These are phyloP conservation scores for Fusarium oligoseptatum DNA, from an alignment of 2,329 filamentous ascomycete species.

Conservation along the genomic window DNA sequence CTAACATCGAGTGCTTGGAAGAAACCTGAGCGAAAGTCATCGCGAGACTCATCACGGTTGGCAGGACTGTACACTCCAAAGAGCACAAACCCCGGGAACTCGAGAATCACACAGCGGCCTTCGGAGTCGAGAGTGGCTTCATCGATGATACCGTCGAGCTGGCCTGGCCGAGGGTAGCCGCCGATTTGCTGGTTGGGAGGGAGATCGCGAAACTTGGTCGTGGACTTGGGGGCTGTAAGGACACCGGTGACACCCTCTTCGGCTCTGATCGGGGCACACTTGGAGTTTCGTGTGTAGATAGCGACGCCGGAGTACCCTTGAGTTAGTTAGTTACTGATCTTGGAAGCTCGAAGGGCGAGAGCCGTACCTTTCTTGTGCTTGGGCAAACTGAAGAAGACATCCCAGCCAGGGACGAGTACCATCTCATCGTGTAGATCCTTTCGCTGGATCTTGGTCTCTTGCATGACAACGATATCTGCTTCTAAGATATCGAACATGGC, in stretches of 20 bases:
- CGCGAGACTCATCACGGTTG: slow-evolving; percentile 84
- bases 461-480: slow-evolving; percentile 93
- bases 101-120: slow-evolving; percentile 89
- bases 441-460: slow-evolving; percentile 95
- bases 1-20: slow-evolving; percentile 84
- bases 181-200: slow-evolving; percentile 83
- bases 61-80: slow-evolving; percentile 94
- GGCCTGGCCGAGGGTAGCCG: slow-evolving; percentile 81
- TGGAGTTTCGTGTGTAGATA: slow-evolving; percentile 91
- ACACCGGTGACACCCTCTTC: slow-evolving; percentile 95
- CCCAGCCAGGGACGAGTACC: slow-evolving; percentile 95
- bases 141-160: slow-evolving; percentile 76
- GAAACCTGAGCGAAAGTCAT: slow-evolving; percentile 86
- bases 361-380: slow-evolving; percentile 87
- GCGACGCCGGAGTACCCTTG: slow-evolving; percentile 94
- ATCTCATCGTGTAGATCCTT: slow-evolving; percentile 96
- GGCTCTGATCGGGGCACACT: slow-evolving; percentile 86
- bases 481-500: slow-evolving; percentile 95
- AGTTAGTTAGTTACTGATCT: not conserved
- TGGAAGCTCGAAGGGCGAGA: not conserved
- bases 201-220: slow-evolving; percentile 79
- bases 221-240: slow-evolving; percentile 79
- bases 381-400: slow-evolving; percentile 94
- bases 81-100: slow-evolving; percentile 95
- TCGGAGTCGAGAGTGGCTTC: slow-evolving; percentile 85